A percentile compares a stretch with the other conserved stretches of the same genome.
phyloP scores from a whole-genome alignment of 2,329 filamentous ascomycete species.

The Pseudogymnoascus sp. region DNA sequence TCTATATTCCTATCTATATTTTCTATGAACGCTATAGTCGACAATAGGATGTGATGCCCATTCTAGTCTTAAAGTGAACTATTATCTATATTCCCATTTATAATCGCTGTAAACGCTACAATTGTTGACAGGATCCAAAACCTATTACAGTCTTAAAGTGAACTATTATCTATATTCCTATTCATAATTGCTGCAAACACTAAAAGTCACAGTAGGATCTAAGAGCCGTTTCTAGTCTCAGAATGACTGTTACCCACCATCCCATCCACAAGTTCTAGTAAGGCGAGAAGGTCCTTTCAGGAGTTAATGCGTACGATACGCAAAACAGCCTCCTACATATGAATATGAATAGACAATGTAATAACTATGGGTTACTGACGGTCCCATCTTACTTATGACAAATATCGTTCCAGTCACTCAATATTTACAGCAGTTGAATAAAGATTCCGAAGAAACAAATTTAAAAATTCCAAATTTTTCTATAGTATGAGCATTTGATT shows the following conservation, averaged over 20 bases:
- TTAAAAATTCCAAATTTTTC: slow-evolving; percentile 7
- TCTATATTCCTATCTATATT: background rate
- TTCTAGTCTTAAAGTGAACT: too few relatives aligned
- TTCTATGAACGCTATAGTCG: too few relatives aligned
- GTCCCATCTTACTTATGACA: too few relatives aligned
- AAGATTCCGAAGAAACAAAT: background rate
- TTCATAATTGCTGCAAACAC: too few relatives aligned
- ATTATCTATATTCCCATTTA: background rate
- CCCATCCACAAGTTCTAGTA: background rate
- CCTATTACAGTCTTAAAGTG: background rate
- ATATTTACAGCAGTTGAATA: background rate
- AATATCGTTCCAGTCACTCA: background rate
- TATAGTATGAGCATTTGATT: slow-evolving; percentile 8
- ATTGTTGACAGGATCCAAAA: background rate
- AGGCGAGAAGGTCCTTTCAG: background rate
- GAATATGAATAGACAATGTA: background rate
- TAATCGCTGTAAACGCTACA: background rate
- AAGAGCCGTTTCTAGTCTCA: background rate
- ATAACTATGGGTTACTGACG: background rate
- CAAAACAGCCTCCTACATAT: background rate
- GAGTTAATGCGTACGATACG: background rate
- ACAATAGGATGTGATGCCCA: too few relatives aligned
- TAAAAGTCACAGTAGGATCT: background rate
- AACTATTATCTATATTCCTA: background rate
- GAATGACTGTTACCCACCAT: background rate